These are phyloP conservation scores for Mycena citricolor DNA, from an alignment of 1,284 basidiomycete genomes.

Conservation along the genomic window DNA sequence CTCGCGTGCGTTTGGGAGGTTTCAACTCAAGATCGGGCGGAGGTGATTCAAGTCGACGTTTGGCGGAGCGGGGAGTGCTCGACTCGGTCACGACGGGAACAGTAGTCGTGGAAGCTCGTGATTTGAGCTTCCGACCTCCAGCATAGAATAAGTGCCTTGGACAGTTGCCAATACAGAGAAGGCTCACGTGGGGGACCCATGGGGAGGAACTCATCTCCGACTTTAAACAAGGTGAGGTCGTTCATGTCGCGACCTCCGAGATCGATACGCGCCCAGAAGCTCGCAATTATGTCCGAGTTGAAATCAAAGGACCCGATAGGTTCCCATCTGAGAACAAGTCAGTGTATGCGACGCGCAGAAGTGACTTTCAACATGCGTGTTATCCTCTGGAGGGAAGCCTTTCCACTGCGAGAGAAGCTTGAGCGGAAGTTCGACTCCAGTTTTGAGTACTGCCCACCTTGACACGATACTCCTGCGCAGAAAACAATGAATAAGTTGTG, in stretches of 20 bases:
- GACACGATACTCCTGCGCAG: slow-evolving; percentile 19
- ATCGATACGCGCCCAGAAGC: slow-evolving; percentile 61
- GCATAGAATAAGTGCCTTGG: background rate
- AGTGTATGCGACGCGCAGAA: slow-evolving; percentile 8
- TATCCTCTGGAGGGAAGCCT: slow-evolving; percentile 54
- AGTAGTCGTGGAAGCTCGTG: slow-evolving; percentile 6
- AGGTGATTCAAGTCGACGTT: slow-evolving; percentile 18
- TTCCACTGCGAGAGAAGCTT: slow-evolving; percentile 60
- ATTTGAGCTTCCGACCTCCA: slow-evolving; percentile 5
- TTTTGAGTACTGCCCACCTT: slow-evolving; percentile 20
- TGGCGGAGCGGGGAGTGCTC: slow-evolving; percentile 10
- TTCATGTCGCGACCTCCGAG: slow-evolving; percentile 48
- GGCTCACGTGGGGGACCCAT: slow-evolving; percentile 57
- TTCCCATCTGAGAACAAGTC: slow-evolving; percentile 56
- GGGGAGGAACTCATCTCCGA: slow-evolving; percentile 54
- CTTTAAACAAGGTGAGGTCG: slow-evolving; percentile 49
- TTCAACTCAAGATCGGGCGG: slow-evolving; percentile 11
- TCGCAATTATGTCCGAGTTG: slow-evolving; percentile 55
- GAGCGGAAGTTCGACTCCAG: no score
- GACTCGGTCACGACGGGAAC: slow-evolving; percentile 11
- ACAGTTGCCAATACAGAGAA: background rate
- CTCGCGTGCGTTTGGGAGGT: slow-evolving; percentile 20
- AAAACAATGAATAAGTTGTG: background rate
- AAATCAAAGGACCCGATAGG: slow-evolving; percentile 59
- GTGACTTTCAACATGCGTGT: slow-evolving; percentile 56